Evolutionary conservation across 2,329 filamentous ascomycete species (phyloP).

Genomic region (Sordariomycetes sp.): DNA sequence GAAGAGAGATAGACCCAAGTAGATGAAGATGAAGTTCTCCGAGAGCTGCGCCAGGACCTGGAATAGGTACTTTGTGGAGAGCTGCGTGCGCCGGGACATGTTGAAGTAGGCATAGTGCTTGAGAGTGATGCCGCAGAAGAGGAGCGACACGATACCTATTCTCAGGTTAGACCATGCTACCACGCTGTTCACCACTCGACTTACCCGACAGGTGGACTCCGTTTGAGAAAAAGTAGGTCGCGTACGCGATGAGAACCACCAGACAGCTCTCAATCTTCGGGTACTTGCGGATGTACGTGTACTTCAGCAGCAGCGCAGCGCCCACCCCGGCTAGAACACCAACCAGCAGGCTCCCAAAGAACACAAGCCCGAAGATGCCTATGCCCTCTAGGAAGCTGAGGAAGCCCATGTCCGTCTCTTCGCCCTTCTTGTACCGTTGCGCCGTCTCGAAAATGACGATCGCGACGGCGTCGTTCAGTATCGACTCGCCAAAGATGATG

Average conservation of each 20-base stretch:
- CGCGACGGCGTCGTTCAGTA: constrained; percentile 93
- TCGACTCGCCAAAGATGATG: constrained; percentile 96
- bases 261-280: constrained; percentile 96
- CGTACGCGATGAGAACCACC: constrained; percentile 86
- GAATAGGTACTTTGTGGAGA: constrained; percentile 97
- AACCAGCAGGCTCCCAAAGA: constrained; percentile 87
- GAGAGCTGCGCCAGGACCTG: constrained; percentile 88
- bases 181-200: constrained; percentile 14
- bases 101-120: constrained; percentile 99
- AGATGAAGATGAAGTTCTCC: constrained; percentile 99
- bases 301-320: constrained; percentile 82
- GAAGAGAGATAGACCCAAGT: constrained; percentile 87
- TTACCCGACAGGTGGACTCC: constrained; percentile 89
- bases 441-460: constrained; percentile 98
- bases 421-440: constrained; percentile 74
- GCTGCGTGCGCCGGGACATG: constrained; percentile 94
- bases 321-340: constrained; percentile 76
- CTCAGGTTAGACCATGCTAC: background rate
- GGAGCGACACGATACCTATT: constrained; percentile 80
- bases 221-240: constrained; percentile 96
- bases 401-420: constrained; percentile 58
- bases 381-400: constrained; percentile 82
- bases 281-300: constrained; percentile 83
- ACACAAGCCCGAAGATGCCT: constrained; percentile 88
- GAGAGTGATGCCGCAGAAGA: constrained; percentile 95